Percentiles rank a stretch among this genome's conserved stretches.
Conservation (phyloP, 2,329 filamentous ascomycete genomes). For the Fusarium equiseti region DNA sequence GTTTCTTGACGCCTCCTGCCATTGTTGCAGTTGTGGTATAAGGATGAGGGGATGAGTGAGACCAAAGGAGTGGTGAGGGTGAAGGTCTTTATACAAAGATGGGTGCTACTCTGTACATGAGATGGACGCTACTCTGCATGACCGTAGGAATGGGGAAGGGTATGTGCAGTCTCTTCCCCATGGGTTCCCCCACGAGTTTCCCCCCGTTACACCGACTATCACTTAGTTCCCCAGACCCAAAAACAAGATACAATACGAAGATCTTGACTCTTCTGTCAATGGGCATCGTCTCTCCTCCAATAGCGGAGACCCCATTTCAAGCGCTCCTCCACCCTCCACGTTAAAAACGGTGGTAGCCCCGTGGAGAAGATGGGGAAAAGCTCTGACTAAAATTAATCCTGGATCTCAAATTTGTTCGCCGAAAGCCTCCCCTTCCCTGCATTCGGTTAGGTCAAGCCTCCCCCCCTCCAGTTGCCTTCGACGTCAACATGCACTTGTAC, state of each 20-base stretch:
- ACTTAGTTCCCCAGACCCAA: not conserved
- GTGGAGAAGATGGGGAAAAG: slow-evolving; percentile 4
- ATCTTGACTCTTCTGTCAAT: not conserved
- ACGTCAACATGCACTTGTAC: not conserved
- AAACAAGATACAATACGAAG: not conserved
- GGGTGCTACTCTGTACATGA: too few relatives aligned
- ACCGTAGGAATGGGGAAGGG: too few relatives aligned
- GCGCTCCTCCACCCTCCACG: slow-evolving; percentile 6
- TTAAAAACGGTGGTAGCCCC: not conserved
- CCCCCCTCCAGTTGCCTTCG: not conserved
- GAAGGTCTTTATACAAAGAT: not conserved
- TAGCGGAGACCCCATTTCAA: slow-evolving; percentile 29
- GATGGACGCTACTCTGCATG: too few relatives aligned
- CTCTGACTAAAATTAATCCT: slow-evolving; percentile 4
- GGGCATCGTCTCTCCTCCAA: slow-evolving; percentile 14
- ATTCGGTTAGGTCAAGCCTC: not conserved
- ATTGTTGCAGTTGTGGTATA: slow-evolving; percentile 48
- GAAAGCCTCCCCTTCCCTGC: not conserved
- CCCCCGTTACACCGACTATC: slow-evolving; percentile 25
- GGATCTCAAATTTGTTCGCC: slow-evolving; percentile 20
- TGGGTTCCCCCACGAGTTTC: slow-evolving; percentile 15
- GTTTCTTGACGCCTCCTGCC: slow-evolving; percentile 66
- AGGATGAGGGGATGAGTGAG: not conserved
- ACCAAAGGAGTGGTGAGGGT: not conserved
- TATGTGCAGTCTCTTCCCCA: not conserved